These are phyloP conservation scores for Paxillus involutus DNA, from an alignment of 768 basidiomycete species.

Conservation along the genomic window DNA sequence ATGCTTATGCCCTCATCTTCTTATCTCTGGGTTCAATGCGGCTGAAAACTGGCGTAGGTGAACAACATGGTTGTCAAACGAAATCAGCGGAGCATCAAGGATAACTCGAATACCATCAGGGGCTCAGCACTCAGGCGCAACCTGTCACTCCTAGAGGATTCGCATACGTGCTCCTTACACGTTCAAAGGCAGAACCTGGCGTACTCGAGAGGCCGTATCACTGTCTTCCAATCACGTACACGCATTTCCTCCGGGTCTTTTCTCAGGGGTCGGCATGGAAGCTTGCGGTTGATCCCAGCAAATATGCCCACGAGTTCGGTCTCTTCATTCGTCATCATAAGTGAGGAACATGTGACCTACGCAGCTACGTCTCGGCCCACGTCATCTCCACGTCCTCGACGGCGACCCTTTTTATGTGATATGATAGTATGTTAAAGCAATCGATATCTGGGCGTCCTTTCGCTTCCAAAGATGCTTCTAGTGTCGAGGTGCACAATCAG, in stretches of 20 bases:
- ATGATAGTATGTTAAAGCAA: not conserved
- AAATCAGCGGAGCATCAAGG: not conserved
- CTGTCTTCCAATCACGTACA: no score
- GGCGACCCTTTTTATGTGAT: not conserved
- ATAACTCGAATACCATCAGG: not conserved
- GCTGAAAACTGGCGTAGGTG: no score
- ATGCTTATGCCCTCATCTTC: no score
- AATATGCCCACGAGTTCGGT: no score
- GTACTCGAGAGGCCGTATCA: no score
- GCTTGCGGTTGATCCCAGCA: slow-evolving; percentile 7
- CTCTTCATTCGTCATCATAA: no score
- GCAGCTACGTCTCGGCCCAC: not conserved
- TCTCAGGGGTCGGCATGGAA: slow-evolving; percentile 10
- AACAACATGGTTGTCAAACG: not conserved
- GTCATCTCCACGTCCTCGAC: slow-evolving; percentile 7
- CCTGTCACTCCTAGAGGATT: not conserved
- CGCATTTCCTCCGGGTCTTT: no score
- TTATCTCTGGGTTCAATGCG: no score
- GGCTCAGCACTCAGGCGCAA: not conserved
- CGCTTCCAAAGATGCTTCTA: not conserved
- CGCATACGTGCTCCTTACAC: not conserved
- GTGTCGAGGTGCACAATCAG: no score
- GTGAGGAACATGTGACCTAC: not conserved
- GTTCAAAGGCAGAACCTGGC: not conserved
- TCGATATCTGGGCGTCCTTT: not conserved